These are phyloP conservation scores for Geotrichum bryndzae DNA, from an alignment of 1,139 yeast species.

Conservation along the genomic window DNA sequence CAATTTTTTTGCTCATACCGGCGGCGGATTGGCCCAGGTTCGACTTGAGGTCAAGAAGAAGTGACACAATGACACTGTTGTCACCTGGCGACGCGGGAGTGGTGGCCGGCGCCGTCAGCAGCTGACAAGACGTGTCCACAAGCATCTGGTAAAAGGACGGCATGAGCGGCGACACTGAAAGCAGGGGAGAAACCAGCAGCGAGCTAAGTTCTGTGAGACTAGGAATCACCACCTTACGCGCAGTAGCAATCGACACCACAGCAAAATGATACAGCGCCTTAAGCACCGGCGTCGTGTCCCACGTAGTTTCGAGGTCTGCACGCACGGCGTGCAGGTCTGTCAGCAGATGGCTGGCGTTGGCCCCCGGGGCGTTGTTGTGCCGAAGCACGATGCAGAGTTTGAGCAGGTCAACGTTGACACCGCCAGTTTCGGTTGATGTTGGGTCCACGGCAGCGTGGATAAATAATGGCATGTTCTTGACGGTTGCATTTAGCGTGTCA, in stretches of 20 bases:
- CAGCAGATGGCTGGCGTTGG: not conserved
- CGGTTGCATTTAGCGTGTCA: slow-evolving; percentile 29
- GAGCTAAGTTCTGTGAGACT: slow-evolving; percentile 17
- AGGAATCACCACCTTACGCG: slow-evolving; percentile 11
- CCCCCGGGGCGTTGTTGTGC: not conserved
- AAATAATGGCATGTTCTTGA: slow-evolving; percentile 24
- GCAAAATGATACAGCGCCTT: slow-evolving; percentile 29
- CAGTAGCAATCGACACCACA: slow-evolving; percentile 3
- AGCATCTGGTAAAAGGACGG: not conserved
- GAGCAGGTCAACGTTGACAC: slow-evolving; percentile 22
- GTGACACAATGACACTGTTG: not conserved
- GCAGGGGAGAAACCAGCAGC: slow-evolving; percentile 28
- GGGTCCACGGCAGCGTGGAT: slow-evolving; percentile 9
- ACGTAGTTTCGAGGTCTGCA: slow-evolving; percentile 23
- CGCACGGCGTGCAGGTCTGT: slow-evolving; percentile 20
- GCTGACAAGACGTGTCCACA: not conserved
- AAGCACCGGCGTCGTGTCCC: slow-evolving; percentile 32
- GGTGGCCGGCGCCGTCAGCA: not conserved
- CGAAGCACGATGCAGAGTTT: slow-evolving; percentile 24
- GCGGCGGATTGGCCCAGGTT: not conserved
- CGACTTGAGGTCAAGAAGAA: not conserved
- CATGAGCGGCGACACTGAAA: slow-evolving; percentile 29
- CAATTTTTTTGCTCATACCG: not conserved
- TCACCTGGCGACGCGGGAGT: not conserved
- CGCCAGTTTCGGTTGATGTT: slow-evolving; percentile 18